These are phyloP conservation scores for Aspergillus nidulans DNA, from an alignment of 495 filamentous ascomycete genomes.

Conservation along the genomic window DNA sequence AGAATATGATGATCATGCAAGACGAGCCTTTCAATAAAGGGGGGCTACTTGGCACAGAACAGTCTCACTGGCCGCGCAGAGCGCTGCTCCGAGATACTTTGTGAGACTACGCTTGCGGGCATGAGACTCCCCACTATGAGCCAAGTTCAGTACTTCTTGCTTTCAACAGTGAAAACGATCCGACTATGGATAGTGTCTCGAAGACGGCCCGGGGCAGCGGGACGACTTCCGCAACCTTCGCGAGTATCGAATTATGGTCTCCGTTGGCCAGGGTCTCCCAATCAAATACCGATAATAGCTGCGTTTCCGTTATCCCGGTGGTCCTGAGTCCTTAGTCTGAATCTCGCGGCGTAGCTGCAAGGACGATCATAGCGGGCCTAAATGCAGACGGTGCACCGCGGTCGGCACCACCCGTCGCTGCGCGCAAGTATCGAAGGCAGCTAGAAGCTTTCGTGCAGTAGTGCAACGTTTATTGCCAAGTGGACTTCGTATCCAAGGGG, in stretches of 20 bases:
- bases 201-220: not conserved
- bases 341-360: not conserved
- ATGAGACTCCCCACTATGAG: not conserved
- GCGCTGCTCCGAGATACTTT: too few relatives aligned
- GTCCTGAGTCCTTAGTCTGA: not conserved
- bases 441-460: not conserved
- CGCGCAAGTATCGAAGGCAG: not conserved
- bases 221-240: not conserved
- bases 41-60: too few relatives aligned
- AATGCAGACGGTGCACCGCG: not conserved
- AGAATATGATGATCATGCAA: too few relatives aligned
- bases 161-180: too few relatives aligned
- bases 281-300: not conserved
- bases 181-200: not conserved
- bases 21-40: too few relatives aligned
- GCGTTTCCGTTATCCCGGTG: not conserved
- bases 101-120: too few relatives aligned
- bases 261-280: not conserved
- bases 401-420: not conserved
- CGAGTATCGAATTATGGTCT: not conserved
- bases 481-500: not conserved
- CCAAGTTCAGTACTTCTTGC: too few relatives aligned
- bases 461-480: not conserved
- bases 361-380: not conserved
- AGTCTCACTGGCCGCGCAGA: too few relatives aligned